These are phyloP conservation scores for Lavandula angustifolia DNA, from an alignment of 257 asterid genomes.

Conservation along the genomic window DNA sequence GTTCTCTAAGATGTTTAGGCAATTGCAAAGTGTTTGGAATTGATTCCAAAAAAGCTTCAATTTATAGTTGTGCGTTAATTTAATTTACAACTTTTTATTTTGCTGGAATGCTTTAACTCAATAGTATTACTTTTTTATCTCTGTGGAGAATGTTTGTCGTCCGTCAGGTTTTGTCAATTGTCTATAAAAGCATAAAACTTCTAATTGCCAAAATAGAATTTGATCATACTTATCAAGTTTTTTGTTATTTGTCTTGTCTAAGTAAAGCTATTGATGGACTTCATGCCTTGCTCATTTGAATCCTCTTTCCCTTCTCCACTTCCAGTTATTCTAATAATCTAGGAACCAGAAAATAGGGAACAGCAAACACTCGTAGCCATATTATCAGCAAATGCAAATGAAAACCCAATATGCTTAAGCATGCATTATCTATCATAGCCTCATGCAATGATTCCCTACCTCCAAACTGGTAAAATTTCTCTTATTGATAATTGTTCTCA, in stretches of 20 bases:
- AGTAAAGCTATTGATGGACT: background rate
- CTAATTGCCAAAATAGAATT: background rate
- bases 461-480: background rate
- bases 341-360: background rate
- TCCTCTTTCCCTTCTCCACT: background rate
- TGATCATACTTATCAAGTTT: background rate
- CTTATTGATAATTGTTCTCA: background rate
- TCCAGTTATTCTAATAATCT: background rate
- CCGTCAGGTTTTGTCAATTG: background rate
- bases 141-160: background rate
- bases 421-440: background rate
- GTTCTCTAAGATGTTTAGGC: slow-evolving; percentile 1
- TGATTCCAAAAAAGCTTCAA: no score
- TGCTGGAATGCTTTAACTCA: no score
- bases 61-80: no score
- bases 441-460: background rate
- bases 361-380: background rate
- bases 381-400: background rate
- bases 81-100: no score
- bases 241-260: background rate
- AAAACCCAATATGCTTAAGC: background rate
- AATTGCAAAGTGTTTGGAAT: no score
- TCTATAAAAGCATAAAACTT: background rate
- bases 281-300: background rate
- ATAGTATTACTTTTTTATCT: no score